A percentile compares a stretch with the other conserved stretches of the same genome.
Conservation (phyloP, 2,329 filamentous ascomycete species). For the Ascocoryne sarcoides region DNA sequence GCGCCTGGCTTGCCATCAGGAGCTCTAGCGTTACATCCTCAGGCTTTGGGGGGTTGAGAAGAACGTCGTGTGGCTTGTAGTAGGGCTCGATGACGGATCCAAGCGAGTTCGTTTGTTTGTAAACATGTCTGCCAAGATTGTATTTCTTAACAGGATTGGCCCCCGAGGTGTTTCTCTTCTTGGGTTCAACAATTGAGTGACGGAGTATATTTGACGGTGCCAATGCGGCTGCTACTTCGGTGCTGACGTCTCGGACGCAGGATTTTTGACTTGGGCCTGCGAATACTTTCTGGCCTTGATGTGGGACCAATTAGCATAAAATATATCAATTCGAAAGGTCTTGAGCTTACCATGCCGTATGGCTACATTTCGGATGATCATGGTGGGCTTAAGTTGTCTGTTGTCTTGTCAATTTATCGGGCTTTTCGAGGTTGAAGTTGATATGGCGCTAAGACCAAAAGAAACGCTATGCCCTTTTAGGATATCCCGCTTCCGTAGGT, state of each 20-base stretch:
- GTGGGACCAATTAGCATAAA: constrained; percentile 16
- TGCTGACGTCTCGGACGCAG: constrained; percentile 30
- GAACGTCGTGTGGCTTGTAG: constrained; percentile 58
- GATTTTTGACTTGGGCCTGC: constrained; percentile 33
- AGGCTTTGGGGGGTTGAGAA: constrained; percentile 64
- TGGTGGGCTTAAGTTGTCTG: constrained; percentile 28
- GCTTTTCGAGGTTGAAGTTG: constrained; percentile 21
- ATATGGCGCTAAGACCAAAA: constrained; percentile 10
- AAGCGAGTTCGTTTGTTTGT: constrained; percentile 37
- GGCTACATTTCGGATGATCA: constrained; percentile 48
- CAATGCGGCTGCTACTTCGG: neutral
- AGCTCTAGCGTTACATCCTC: constrained; percentile 83
- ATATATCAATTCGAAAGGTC: neutral
- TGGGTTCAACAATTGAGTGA: too few species aligned
- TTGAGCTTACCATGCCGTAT: constrained; percentile 43
- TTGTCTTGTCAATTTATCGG: constrained; percentile 9
- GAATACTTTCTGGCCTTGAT: constrained; percentile 46
- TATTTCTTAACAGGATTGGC: too few species aligned
- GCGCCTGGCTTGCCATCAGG: constrained; percentile 76
- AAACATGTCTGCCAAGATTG: constrained; percentile 32
- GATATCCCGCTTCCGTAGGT: neutral
- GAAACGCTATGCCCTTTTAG: constrained; percentile 10
- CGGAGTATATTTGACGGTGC: constrained; percentile 9
- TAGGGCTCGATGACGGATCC: constrained; percentile 42
- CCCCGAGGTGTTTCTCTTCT: too few species aligned